A percentile compares a stretch with the other conserved stretches of the same genome.
Conservation (phyloP, 2,329 filamentous ascomycete genomes). For the Nemania sp. region DNA sequence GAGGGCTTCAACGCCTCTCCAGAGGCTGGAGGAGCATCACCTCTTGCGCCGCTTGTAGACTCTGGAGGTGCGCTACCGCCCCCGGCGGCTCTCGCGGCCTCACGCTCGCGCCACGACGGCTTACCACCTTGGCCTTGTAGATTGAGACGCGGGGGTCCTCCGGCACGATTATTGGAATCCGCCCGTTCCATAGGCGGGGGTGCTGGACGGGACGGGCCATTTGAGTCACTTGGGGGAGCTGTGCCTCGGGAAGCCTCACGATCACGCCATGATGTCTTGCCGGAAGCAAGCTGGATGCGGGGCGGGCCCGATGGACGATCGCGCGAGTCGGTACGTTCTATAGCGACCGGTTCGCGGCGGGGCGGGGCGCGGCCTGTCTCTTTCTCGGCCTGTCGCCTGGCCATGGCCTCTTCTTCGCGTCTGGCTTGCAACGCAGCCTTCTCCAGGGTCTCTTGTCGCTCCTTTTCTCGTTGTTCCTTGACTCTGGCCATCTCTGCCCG, state of each 20-base stretch:
- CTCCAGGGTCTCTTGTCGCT: conserved; percentile 75
- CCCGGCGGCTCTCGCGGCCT: conserved; percentile 63
- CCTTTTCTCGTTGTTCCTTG: conserved; percentile 74
- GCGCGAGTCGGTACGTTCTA: conserved; percentile 60
- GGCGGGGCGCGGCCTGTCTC: conserved; percentile 56
- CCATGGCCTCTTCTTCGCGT: conserved; percentile 89
- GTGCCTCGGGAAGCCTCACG: conserved; percentile 56
- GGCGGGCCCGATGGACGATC: conserved; percentile 64
- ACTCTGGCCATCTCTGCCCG: conserved; percentile 75
- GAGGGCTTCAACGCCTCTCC: conserved; percentile 65
- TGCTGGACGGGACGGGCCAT: conserved; percentile 48
- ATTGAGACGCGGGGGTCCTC: conserved; percentile 68
- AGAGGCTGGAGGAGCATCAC: conserved; percentile 37
- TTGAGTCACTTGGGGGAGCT: conserved; percentile 42
- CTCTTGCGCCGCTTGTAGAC: conserved; percentile 41
- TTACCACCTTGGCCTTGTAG: conserved; percentile 71
- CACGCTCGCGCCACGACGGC: conserved; percentile 79
- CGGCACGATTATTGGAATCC: conserved; percentile 45
- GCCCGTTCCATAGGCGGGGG: conserved; percentile 47
- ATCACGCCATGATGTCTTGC: conserved; percentile 70
- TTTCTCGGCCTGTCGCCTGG: conserved; percentile 76
- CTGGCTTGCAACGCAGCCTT: conserved; percentile 78
- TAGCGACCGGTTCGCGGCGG: conserved; percentile 55
- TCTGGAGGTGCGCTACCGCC: conserved; percentile 29
- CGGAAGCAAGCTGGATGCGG: conserved; percentile 65